A percentile compares a stretch with the other conserved stretches of the same genome.
These are phyloP conservation scores for Hylodesmum podocarpum DNA, from an alignment of 306 rosid genomes.

Conservation along the genomic window DNA sequence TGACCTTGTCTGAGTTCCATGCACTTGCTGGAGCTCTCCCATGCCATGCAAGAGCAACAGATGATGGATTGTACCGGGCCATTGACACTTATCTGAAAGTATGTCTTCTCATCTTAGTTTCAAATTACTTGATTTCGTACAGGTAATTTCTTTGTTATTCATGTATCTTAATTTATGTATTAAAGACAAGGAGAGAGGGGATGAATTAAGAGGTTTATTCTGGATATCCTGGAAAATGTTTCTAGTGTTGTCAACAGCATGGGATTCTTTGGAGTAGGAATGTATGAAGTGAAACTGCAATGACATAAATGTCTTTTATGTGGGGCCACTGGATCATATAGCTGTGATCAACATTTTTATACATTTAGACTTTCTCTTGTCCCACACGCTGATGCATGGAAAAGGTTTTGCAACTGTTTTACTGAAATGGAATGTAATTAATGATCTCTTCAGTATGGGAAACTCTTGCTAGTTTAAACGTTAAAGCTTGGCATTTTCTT, in stretches of 20 bases:
- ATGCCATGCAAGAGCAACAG: slow-evolving; percentile 67
- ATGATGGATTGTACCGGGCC: slow-evolving; percentile 92
- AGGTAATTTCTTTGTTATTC: not conserved
- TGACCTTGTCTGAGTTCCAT: slow-evolving; percentile 55
- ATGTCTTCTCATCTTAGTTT: slow-evolving; percentile 23
- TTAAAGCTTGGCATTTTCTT: slow-evolving; percentile 18
- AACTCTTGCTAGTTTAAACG: slow-evolving; percentile 3
- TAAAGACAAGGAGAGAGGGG: not conserved
- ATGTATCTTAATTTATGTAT: not conserved
- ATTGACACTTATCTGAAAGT: slow-evolving; percentile 93
- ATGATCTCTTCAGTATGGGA: not conserved
- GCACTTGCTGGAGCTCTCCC: slow-evolving; percentile 78
- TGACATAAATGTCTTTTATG: slow-evolving; percentile 10
- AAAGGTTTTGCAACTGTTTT: slow-evolving; percentile 12
- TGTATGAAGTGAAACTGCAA: not conserved
- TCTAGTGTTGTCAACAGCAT: slow-evolving; percentile 30
- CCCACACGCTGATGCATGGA: slow-evolving; percentile 5
- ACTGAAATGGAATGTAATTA: slow-evolving; percentile 12
- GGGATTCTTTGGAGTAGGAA: slow-evolving; percentile 11
- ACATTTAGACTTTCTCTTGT: slow-evolving; percentile 42
- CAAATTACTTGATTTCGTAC: not conserved
- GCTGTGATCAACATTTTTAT: slow-evolving; percentile 3
- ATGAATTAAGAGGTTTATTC: not conserved
- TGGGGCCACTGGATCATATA: slow-evolving; percentile 21
- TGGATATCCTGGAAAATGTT: not conserved